phyloP scores from a whole-genome alignment of 176 grass and related monocot species.

The Oryza australiensis region DNA sequence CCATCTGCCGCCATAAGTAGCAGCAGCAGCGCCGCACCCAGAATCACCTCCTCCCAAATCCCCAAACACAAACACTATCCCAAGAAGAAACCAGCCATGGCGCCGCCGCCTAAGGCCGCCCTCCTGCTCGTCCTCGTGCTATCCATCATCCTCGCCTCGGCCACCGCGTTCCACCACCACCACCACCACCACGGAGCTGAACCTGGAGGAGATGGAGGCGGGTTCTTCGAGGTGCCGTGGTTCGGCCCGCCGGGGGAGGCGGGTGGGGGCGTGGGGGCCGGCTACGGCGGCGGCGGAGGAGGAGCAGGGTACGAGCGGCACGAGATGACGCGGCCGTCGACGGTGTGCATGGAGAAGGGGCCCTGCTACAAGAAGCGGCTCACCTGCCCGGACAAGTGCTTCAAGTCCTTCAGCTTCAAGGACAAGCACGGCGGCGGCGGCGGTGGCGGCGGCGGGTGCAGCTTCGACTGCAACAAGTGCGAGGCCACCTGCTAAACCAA shows the following conservation, averaged over 20 bases:
- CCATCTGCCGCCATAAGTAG: constrained; percentile 6
- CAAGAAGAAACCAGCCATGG: background rate
- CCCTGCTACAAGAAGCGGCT: constrained; percentile 54
- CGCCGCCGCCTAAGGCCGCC: background rate
- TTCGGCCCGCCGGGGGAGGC: constrained; percentile 21
- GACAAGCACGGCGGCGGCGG: constrained; percentile 48
- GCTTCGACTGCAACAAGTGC: constrained; percentile 68
- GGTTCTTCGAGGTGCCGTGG: constrained; percentile 24
- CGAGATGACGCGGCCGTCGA: constrained; percentile 45
- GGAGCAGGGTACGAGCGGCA: constrained; percentile 38
- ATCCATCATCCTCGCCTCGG: background rate
- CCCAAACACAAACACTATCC: background rate
- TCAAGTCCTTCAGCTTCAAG: constrained; percentile 51
- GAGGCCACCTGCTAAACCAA: constrained; percentile 44
- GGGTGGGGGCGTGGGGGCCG: constrained; percentile 26
- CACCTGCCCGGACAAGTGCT: constrained; percentile 57
- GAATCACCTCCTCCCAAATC: background rate
- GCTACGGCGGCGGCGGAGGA: constrained; percentile 32
- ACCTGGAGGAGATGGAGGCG: background rate
- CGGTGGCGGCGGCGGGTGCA: constrained; percentile 57
- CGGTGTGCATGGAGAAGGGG: constrained; percentile 53
- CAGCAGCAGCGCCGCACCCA: background rate
- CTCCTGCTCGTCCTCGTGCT: background rate
- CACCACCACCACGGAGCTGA: background rate
- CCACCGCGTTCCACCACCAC: background rate